Conservation (phyloP, 352 stramenopile species). For the Pythium aphanidermatum region DNA sequence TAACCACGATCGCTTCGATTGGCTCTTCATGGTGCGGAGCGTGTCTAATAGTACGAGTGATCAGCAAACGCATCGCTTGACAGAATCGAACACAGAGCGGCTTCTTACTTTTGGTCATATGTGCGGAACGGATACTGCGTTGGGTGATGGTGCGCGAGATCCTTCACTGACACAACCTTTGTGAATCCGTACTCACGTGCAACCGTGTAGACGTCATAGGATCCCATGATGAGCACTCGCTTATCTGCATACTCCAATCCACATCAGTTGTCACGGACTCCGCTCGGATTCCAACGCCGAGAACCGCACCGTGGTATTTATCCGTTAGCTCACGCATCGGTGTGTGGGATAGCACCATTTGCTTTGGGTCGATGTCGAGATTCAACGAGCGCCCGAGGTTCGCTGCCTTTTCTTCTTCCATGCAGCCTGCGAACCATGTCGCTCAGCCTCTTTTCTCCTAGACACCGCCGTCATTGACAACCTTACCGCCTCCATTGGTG, state of each 20-base stretch:
- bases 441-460: too few species aligned
- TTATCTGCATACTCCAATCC: constrained; percentile 31
- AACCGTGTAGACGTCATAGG: constrained; percentile 73
- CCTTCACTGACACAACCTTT: constrained; percentile 70
- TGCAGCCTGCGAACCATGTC: constrained; percentile 46
- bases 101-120: constrained; percentile 61
- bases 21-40: constrained; percentile 59
- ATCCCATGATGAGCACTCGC: constrained; percentile 85
- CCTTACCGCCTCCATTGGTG: too few species aligned
- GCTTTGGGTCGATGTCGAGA: constrained; percentile 51
- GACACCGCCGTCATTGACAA: too few species aligned
- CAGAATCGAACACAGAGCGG: neutral
- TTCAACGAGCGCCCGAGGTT: constrained; percentile 61
- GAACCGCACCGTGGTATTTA: constrained; percentile 42
- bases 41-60: constrained; percentile 16
- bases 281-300: neutral
- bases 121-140: constrained; percentile 75
- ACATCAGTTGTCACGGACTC: neutral
- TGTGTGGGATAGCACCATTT: constrained; percentile 87
- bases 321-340: constrained; percentile 78
- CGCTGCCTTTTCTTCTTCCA: constrained; percentile 80
- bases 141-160: constrained; percentile 64
- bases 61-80: neutral
- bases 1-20: constrained; percentile 83
- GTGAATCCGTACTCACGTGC: constrained; percentile 20